Evolutionary conservation across 1,284 basidiomycete genomes (phyloP), one percentile per base, ranked within the genome.

Genomic region (Fomitopsis betulina): DNA sequence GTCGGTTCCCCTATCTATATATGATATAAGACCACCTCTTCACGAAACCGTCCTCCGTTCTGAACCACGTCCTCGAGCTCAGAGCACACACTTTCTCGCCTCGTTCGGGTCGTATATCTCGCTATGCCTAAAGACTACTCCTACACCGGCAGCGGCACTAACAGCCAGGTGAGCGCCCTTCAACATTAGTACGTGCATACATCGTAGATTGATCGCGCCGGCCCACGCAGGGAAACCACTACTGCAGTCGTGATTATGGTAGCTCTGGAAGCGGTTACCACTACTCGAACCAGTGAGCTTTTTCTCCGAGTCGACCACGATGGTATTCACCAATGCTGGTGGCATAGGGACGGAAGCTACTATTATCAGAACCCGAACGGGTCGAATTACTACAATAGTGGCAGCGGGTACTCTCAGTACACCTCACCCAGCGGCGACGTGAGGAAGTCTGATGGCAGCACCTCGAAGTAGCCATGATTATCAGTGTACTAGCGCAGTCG

Each of bases 271-370:
- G 55, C 33, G 66, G 65, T 10, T 70, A 69, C 55, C 70, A 70
- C 55, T 70, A 70, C 61, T 67, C 64, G 42, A 71, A 70, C 65
- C 40, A 57, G 68, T 70, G 56, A 19, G 17, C 4, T 19, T 6
- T n/a, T 27, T 3, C 37, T 10, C 8, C 4, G 1, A 12, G 32
- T 23, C 5, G 9, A 30, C 45, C 39, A 27, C 32, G 30, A 19
- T 21, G 15, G 55, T 13, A 54, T 27, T 27, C 27, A 25, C 21
- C 5, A 30, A 5, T 30, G 8, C 27, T 30, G 27, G 38, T 23
- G n/a, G 49, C 19, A 5, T 40, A 63, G 62, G 19, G 47, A 63
- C 25, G 62, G 62, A 19, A 57, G 62, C 50, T 61, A 61, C 55
- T 63, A 63, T 50, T 61, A 63, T 37, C 19, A 19, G 19, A 61